Base-by-base conservation (phyloP, 2,329 filamentous ascomycete genomes). In the Apiospora pterosperma region DNA sequence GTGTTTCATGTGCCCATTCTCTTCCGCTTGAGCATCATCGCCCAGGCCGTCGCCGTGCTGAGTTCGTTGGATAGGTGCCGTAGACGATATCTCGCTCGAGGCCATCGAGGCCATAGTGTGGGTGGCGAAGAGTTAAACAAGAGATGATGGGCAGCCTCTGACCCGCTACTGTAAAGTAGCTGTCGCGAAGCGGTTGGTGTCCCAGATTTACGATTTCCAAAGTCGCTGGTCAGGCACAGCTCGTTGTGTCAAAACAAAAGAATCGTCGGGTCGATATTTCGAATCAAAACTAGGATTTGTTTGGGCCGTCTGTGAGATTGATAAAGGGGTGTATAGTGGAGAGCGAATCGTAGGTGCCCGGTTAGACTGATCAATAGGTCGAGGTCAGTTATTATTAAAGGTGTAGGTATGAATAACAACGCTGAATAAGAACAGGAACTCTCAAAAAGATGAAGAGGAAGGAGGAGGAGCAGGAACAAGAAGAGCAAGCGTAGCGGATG, bases 1-100 rank as follows among this genome's bases (percentile, higher is more conserved):
- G 36, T 61, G 64, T 21, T 41, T 61, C 23, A 58, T 63, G 36
- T 44, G 61, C 14, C 39, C 62, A 41, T 63, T 28, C 25, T 60
- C 58, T 55, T 25, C 34, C 48, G 48, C 19, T 34, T 19, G 0
- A 55, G 19, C 4, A 11, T 55, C 28, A 1, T 48, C 11, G 42
- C 12, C 23, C 21, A 48, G 23, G 42, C 42, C 23, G 28, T 55
- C 48, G 48, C 16, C 12, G 48, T 55, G 31, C 1, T 19, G 25
- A 19, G 48, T 19, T 55, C 48, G 48, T 55, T 55, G 31, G 16
- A 34, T n/a, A n/a, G 48, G 48, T 34, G 31, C 48, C 19, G 48
- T 48, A 28, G 42, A 48, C 21, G 42, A 48, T 48, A 48, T 55
- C 48, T 55, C 48, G 34, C 48, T 55, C 11, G 48, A 55, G n/a